These are phyloP conservation scores for Backusella tuberculispora DNA, from an alignment of 192 early-diverging fungal genomes.

Conservation along the genomic window DNA sequence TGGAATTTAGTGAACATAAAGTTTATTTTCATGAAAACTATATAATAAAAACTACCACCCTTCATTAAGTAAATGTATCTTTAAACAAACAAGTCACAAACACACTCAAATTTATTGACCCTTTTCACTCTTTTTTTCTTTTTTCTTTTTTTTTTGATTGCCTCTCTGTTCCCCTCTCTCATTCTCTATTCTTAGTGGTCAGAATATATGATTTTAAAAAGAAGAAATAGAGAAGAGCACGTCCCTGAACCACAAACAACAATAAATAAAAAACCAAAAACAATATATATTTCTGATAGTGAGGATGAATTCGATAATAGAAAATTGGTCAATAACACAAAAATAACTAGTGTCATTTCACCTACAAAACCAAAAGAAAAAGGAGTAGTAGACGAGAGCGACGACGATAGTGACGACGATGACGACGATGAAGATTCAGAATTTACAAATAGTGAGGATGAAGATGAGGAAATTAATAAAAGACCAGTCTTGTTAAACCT, in stretches of 20 bases:
- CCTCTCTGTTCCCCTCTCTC: not conserved
- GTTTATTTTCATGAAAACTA: too few species aligned
- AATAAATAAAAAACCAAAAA: not conserved
- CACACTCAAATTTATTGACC: not conserved
- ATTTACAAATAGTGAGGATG: not conserved
- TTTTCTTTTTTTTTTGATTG: not conserved
- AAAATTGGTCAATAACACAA: not conserved
- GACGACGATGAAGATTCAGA: not conserved
- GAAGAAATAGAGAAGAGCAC: not conserved
- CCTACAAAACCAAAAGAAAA: not conserved
- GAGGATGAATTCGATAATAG: not conserved
- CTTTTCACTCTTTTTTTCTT: too few species aligned
- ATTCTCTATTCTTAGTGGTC: not conserved
- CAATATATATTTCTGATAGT: not conserved
- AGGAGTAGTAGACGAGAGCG: not conserved
- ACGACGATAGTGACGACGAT: not conserved
- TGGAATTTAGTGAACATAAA: too few species aligned
- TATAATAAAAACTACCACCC: too few species aligned
- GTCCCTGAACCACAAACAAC: not conserved
- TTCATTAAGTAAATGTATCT: too few species aligned
- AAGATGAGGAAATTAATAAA: not conserved
- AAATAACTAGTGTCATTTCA: not conserved
- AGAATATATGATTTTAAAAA: slow-evolving; percentile 1
- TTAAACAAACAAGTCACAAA: not conserved
- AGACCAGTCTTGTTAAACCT: not conserved